These are phyloP conservation scores for Cercospora berteroae DNA, from an alignment of 2,329 filamentous ascomycete genomes.

Conservation along the genomic window DNA sequence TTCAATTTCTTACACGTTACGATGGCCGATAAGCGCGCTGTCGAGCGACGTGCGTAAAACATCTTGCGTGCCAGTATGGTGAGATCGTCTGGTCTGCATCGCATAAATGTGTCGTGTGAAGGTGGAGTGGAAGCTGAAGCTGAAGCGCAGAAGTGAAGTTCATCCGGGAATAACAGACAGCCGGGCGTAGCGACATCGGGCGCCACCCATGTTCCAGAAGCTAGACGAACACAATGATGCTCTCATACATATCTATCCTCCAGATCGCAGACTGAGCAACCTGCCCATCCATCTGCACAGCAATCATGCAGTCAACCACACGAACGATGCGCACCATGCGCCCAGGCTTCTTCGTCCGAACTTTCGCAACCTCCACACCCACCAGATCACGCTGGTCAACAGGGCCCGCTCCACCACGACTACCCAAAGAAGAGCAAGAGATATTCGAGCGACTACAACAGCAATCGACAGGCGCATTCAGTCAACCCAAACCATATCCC, in stretches of 20 bases:
- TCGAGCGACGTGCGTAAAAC: neutral
- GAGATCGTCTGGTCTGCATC: neutral
- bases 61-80: neutral
- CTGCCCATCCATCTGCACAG: neutral
- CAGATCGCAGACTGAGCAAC: neutral
- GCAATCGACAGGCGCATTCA: conserved; percentile 73
- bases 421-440: conserved; percentile 84
- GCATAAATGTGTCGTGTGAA: neutral
- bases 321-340: conserved; percentile 28
- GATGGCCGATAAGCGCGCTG: neutral
- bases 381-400: conserved; percentile 37
- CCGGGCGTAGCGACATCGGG: neutral
- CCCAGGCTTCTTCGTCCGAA: conserved; percentile 31
- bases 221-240: neutral
- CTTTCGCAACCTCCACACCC: conserved; percentile 47
- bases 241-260: neutral
- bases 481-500: conserved; percentile 52
- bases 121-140: neutral
- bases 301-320: conserved; percentile 28
- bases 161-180: neutral
- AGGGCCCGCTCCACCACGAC: conserved; percentile 74
- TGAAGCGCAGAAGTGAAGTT: neutral
- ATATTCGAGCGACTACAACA: conserved; percentile 85
- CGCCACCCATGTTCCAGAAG: neutral
- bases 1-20: neutral